Evolutionary conservation across 805 yeast genomes (phyloP).

Genomic region (Isabelozyma rhagii): DNA sequence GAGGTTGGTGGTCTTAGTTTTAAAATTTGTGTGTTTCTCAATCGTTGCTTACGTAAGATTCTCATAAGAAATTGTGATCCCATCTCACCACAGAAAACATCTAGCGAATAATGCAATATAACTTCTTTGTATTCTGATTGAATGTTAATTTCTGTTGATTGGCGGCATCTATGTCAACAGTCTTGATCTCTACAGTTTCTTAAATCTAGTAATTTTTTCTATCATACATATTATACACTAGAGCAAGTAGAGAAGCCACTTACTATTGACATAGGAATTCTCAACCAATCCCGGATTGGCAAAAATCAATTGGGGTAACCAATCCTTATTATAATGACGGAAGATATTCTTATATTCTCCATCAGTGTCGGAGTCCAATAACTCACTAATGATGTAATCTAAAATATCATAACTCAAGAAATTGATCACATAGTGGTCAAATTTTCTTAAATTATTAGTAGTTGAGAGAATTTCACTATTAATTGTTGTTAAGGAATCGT

Average conservation of each 20-base stretch:
- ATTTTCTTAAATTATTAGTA: neutral
- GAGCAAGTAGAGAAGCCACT: conserved; percentile 38
- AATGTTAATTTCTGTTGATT: neutral
- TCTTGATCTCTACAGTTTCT: neutral
- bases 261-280: conserved; percentile 26
- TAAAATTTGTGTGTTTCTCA: neutral
- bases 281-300: conserved; percentile 41
- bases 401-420: conserved; percentile 30
- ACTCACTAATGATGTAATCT: conserved; percentile 23
- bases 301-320: conserved; percentile 40
- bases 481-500: conserved; percentile 19
- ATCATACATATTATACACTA: conserved; percentile 8
- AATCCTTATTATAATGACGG: conserved; percentile 33
- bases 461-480: conserved; percentile 17
- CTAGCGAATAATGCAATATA: no score
- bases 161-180: neutral
- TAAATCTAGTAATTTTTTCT: neutral
- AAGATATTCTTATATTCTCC: conserved; percentile 23
- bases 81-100: no score
- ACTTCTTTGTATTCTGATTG: no score
- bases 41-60: neutral
- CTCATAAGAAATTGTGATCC: neutral
- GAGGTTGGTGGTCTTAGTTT: neutral
- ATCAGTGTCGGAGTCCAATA: conserved; percentile 22
- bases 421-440: conserved; percentile 23